Percentiles rank a stretch among this genome's conserved stretches.
Conservation (phyloP, 352 stramenopile species). For the Phytopythium helicoides region DNA sequence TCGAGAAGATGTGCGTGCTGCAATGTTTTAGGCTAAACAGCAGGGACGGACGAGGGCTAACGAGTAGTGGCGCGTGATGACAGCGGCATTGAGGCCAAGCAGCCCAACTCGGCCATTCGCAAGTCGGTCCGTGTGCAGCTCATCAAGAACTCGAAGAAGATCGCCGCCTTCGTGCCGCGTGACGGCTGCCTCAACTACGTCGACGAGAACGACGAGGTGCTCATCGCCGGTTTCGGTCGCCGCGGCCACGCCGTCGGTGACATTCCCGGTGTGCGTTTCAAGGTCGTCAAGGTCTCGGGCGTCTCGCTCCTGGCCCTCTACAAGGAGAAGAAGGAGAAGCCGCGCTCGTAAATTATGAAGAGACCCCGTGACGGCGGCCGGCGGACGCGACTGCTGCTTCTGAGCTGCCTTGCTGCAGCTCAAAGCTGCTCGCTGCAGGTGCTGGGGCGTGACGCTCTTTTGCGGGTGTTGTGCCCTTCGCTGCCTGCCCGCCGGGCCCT, state of each 20-base stretch:
- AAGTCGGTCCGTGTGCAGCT: conserved; percentile 99
- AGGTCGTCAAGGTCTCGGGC: conserved; percentile 99
- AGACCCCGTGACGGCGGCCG: conserved; percentile 4
- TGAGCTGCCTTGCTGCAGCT: neutral
- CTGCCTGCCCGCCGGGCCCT: neutral
- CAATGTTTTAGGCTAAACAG: too few relatives aligned
- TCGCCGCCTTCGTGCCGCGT: conserved; percentile 99
- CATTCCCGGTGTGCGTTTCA: conserved; percentile 99
- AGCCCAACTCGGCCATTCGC: conserved; percentile 99
- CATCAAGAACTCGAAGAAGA: conserved; percentile 99
- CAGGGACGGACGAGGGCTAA: conserved; percentile 2
- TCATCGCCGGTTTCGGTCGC: conserved; percentile 99
- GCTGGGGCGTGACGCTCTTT: neutral
- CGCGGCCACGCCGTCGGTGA: conserved; percentile 99
- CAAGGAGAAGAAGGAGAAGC: conserved; percentile 99
- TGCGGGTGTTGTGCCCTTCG: too few relatives aligned
- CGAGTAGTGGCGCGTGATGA: conserved; percentile 1
- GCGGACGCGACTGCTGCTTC: neutral
- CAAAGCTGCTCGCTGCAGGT: neutral
- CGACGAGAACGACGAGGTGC: conserved; percentile 99
- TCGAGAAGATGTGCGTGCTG: conserved; percentile 98
- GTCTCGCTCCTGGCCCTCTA: conserved; percentile 99
- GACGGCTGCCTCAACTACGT: conserved; percentile 99
- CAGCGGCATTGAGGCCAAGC: conserved; percentile 99
- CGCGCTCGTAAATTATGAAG: conserved; percentile 91